Base-by-base conservation (phyloP, 2,329 filamentous ascomycete genomes). In the Clarireedia monteithiana region DNA sequence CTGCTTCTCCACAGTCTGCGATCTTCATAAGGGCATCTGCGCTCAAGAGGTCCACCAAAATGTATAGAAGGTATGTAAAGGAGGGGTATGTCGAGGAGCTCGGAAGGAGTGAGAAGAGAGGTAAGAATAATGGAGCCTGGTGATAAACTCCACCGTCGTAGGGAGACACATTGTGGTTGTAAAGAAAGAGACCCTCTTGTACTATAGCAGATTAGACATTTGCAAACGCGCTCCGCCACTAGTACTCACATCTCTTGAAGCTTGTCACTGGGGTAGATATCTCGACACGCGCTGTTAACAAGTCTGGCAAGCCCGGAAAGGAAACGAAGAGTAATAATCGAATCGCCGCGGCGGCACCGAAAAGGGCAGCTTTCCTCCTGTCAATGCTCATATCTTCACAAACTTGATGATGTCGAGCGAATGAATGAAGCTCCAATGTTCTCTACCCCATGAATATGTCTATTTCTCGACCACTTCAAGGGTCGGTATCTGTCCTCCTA, bases 261-360 rank as follows among this genome's bases (percentile, higher is more conserved):
- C 92, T 96, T 65, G 90, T 96, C 48, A 97, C 88, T 40, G 94
- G 92, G 23, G 94, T 99, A 46, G 94, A 96, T 67, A 99, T 87
- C 77, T 99, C 94, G 66, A 96, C 94, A 68, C 94, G 87, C 62
- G 87, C 88, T 20, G 90, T 94, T 60, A 99, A 79, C 60, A 96
- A 79, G 70, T 91, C 85, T 52, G 92, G 89, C 42, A 99, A 78
- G 39, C 82, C 82, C 60, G 94, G 91, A 69, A 96, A 96, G 57
- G 84, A 77, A 58, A 85, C 77, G 70, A 91, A 91, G 53, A 97
- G 81, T 55, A 89, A 74, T 58, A 97, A 78, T 64, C 94, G 85
- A 64, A 97, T 77, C 60, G 85, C 80, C 55, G 88, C 85, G 57
- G 91, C 92, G 52, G 83, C 83, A 58, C 79, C 78, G 69, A 91